Evolutionary conservation across 768 basidiomycete genomes (phyloP).

Genomic region (Tulasnella sp.): DNA sequence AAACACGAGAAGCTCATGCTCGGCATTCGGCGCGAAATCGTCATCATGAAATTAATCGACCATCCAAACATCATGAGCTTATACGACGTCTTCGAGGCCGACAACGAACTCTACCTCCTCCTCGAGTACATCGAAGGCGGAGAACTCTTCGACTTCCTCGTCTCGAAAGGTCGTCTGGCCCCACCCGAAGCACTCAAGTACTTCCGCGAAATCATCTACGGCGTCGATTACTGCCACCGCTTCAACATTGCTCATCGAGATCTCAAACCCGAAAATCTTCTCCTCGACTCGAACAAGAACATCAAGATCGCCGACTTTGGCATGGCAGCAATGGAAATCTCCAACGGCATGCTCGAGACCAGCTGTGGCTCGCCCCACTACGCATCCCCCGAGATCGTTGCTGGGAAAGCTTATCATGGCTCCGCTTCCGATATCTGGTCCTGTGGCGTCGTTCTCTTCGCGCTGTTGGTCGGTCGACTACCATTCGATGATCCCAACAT

Average conservation of each 20-base stretch:
- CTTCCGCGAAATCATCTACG: conserved; percentile 94
- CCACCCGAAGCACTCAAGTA: conserved; percentile 80
- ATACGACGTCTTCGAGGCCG: conserved; percentile 93
- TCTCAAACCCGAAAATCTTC: conserved; percentile 95
- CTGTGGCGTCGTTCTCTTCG: conserved; percentile 89
- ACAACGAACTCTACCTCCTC: conserved; percentile 85
- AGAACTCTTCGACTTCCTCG: conserved; percentile 94
- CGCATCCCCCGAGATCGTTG: conserved; percentile 93
- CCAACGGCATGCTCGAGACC: conserved; percentile 80
- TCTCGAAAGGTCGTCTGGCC: conserved; percentile 77
- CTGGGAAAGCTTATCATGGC: conserved; percentile 83
- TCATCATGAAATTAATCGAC: conserved; percentile 99
- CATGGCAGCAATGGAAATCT: conserved; percentile 93
- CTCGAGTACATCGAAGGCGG: conserved; percentile 95
- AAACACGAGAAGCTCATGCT: conserved; percentile 74
- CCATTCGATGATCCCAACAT: conserved; percentile 91
- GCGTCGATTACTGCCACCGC: conserved; percentile 92
- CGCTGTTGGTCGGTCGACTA: conserved; percentile 82
- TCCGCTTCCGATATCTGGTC: conserved; percentile 95
- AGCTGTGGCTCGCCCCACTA: conserved; percentile 97
- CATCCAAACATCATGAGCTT: conserved; percentile 95
- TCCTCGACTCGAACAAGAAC: conserved; percentile 64
- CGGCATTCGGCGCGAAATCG: conserved; percentile 90
- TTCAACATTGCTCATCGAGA: conserved; percentile 98
- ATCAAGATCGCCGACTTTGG: conserved; percentile 99